phyloP scores from a whole-genome alignment of 352 stramenopile genomes.

The Globisporangium rhizosaccharum region DNA sequence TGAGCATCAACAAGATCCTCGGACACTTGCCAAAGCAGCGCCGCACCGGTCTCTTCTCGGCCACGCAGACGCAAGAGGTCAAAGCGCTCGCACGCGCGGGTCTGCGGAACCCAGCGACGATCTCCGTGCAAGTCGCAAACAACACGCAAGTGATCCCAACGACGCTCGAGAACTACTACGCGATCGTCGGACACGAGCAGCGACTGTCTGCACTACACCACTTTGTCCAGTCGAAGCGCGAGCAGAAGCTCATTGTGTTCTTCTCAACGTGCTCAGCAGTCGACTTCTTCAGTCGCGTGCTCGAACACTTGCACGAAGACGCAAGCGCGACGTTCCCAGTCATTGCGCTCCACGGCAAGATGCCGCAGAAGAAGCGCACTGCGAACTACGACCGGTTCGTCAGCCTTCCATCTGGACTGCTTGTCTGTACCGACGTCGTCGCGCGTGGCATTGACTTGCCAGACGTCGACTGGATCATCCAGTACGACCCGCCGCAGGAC shows the following conservation, averaged over 20 bases:
- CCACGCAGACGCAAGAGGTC: constrained; percentile 93
- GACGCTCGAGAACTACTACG: constrained; percentile 93
- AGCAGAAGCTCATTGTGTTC: constrained; percentile 97
- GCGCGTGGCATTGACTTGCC: constrained; percentile 97
- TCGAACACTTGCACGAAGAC: constrained; percentile 73
- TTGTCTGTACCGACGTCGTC: constrained; percentile 99
- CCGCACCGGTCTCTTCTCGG: constrained; percentile 91
- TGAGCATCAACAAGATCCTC: constrained; percentile 95
- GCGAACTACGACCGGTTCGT: constrained; percentile 76
- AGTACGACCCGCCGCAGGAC: constrained; percentile 97
- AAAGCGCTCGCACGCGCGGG: constrained; percentile 93
- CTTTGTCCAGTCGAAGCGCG: constrained; percentile 89
- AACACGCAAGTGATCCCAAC: constrained; percentile 73
- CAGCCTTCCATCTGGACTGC: constrained; percentile 52
- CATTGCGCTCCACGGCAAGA: constrained; percentile 91
- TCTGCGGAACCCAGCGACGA: constrained; percentile 97
- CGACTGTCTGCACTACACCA: constrained; percentile 90
- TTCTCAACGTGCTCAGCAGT: constrained; percentile 98
- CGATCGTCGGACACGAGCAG: constrained; percentile 91
- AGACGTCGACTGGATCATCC: constrained; percentile 98
- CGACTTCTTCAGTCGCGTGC: constrained; percentile 95
- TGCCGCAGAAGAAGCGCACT: constrained; percentile 89
- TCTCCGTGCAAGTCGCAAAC: constrained; percentile 94
- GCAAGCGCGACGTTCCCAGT: constrained; percentile 35
- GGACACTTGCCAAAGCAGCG: constrained; percentile 95